Base-by-base conservation (phyloP, 1,284 basidiomycete genomes). In the Ceratobasidium sp. region DNA sequence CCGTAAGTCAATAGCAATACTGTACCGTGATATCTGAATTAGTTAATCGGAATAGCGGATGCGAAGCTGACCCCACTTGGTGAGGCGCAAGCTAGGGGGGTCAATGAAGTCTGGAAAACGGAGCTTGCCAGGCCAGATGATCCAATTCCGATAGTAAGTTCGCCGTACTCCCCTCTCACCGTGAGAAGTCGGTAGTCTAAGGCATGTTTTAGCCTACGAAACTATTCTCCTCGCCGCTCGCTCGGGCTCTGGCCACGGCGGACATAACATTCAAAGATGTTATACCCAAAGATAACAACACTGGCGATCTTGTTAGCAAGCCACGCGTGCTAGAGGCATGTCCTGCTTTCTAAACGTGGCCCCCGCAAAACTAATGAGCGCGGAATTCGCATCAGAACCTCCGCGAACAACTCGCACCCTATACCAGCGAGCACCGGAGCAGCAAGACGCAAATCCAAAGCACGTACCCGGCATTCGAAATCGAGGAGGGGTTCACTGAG, bases 391-490 rank as follows among this genome's bases (percentile, higher is more conserved):
- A 46, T 33, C 70, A 90, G 89, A 84, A 88, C 74, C 83, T 86
- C 40, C 85, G 91, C 18, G 91, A 93, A 79, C 82, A 85, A 72
- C 85, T 87, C 66, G 90, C 90, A 0, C 83, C 86, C 0, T 90
- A 92, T 76, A 91, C 89, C 0, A 92, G 91, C 77, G 92, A 93
- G 78, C 84, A 86, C 75, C 86, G 92, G 11, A 82, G 82, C n/a
- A 82, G 84, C 0, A 82, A 84, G 69, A 83, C 86, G 0, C 83
- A 85, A 61, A 88, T 95, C 66, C 74, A 79, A 0, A 75, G 78
- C 0, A 78, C 83, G 1, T 94, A 91, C 76, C 90, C 92, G 0
- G 78, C 80, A 5, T 89, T 90, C 77, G 75, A 67, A 0, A 86
- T 94, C 73, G 92, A 95, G 77, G 78, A 82, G 0, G 86, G 83